These are phyloP conservation scores for Pseudocercospora fijiensis DNA, from an alignment of 2,329 filamentous ascomycete species.

Conservation along the genomic window DNA sequence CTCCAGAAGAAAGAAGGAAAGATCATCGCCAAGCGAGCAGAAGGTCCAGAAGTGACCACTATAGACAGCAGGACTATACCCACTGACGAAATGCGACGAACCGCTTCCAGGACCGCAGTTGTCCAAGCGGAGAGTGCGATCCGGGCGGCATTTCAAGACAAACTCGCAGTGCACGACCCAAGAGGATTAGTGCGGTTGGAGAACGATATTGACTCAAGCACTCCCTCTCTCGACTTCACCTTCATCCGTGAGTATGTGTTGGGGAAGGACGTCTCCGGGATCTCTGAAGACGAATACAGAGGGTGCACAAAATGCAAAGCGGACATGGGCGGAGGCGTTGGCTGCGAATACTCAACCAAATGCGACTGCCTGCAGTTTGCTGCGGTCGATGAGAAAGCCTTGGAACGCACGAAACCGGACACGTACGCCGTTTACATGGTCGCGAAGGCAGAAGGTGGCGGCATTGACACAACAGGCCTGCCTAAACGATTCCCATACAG, in stretches of 20 bases:
- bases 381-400: conserved; percentile 46
- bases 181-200: conserved; percentile 30
- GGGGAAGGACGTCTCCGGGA: conserved; percentile 58
- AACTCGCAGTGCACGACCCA: conserved; percentile 32
- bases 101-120: conserved; percentile 34
- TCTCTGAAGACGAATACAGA: conserved; percentile 58
- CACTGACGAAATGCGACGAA: conserved; percentile 39
- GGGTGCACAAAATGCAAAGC: conserved; percentile 65
- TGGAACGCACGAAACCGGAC: conserved; percentile 32
- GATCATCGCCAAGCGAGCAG: conserved; percentile 34
- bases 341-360: conserved; percentile 62
- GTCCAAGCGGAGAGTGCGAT: conserved; percentile 40
- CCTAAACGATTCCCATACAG: conserved; percentile 64
- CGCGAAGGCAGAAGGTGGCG: conserved; percentile 30
- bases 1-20: conserved; percentile 41
- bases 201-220: conserved; percentile 59
- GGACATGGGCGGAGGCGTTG: conserved; percentile 51
- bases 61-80: conserved; percentile 40
- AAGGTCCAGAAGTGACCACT: conserved; percentile 20
- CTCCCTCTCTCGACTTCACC: conserved; percentile 62
- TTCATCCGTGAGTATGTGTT: conserved; percentile 67
- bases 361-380: conserved; percentile 70
- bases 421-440: conserved; percentile 20
- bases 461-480: conserved; percentile 38
- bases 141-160: conserved; percentile 40